phyloP scores from a whole-genome alignment of 2,329 filamentous ascomycete species.

The Cladosporium sp. region DNA sequence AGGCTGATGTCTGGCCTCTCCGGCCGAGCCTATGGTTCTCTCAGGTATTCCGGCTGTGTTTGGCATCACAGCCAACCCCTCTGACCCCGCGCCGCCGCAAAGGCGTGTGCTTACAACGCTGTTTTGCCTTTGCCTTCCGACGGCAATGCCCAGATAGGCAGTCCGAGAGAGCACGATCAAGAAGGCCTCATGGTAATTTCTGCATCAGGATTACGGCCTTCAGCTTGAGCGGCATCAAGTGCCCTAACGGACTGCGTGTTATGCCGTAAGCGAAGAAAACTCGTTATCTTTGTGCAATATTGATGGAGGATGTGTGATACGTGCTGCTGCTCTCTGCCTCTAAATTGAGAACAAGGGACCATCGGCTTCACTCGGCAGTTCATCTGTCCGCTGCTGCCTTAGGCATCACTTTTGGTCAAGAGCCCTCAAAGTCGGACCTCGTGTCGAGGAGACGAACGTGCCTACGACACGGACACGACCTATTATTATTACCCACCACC shows the following conservation, averaged over 20 bases:
- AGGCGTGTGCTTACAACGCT: neutral
- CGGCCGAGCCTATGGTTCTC: constrained; percentile 1
- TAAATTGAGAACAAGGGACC: too few relatives aligned
- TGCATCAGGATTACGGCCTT: constrained; percentile 1
- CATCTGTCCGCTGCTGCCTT: neutral
- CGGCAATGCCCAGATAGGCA: constrained; percentile 8
- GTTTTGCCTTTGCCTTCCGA: neutral
- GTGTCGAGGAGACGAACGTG: neutral
- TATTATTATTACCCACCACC: neutral
- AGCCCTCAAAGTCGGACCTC: neutral
- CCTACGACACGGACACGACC: neutral
- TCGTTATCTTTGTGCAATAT: too few relatives aligned
- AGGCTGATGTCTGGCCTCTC: constrained; percentile 1
- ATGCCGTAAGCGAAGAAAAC: neutral
- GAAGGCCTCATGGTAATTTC: neutral
- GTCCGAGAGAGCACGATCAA: neutral
- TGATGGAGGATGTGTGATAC: too few relatives aligned
- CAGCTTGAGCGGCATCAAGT: neutral
- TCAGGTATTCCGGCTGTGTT: constrained; percentile 5
- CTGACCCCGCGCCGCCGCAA: constrained; percentile 5
- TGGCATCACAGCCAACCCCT: neutral
- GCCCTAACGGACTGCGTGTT: neutral
- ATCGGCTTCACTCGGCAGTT: neutral
- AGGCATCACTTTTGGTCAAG: neutral
- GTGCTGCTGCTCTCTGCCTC: too few relatives aligned